Conservation (phyloP, 169 alveolate species). For the Plasmodium yoelii region DNA sequence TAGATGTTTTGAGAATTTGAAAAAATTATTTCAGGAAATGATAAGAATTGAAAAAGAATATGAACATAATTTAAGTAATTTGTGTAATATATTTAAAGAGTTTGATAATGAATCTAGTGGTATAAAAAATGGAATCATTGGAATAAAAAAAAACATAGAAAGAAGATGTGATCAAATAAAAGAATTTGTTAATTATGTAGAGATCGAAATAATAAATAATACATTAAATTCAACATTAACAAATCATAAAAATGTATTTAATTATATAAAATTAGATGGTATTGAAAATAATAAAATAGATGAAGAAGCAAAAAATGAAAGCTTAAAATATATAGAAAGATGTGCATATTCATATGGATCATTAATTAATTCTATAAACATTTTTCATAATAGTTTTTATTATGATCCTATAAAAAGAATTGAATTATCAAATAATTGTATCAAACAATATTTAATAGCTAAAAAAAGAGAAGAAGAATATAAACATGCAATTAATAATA, state of each 20-base stretch:
- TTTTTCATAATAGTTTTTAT: constrained; percentile 61
- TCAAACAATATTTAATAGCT: constrained; percentile 53
- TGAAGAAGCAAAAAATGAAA: constrained; percentile 40
- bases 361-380: constrained; percentile 28
- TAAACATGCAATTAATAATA: constrained; percentile 43
- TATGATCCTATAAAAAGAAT: constrained; percentile 61
- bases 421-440: constrained; percentile 55
- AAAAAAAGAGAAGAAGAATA: constrained; percentile 67
- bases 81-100: constrained; percentile 26
- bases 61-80: constrained; percentile 27
- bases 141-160: constrained; percentile 57
- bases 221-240: constrained; percentile 33
- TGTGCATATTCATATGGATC: constrained; percentile 47
- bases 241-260: constrained; percentile 66
- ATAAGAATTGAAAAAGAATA: constrained; percentile 60
- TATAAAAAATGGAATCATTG: constrained; percentile 32
- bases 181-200: constrained; percentile 58
- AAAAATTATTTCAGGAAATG: constrained; percentile 20
- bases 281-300: constrained; percentile 51
- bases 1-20: constrained; percentile 37
- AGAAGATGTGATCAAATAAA: constrained; percentile 69
- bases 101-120: constrained; percentile 62
- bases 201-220: constrained; percentile 52
- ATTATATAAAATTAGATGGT: constrained; percentile 52
- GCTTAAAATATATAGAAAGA: constrained; percentile 34